Evolutionary conservation across 164 flowering plant species (phyloP).

Genomic region (Nymphaea colorata): DNA sequence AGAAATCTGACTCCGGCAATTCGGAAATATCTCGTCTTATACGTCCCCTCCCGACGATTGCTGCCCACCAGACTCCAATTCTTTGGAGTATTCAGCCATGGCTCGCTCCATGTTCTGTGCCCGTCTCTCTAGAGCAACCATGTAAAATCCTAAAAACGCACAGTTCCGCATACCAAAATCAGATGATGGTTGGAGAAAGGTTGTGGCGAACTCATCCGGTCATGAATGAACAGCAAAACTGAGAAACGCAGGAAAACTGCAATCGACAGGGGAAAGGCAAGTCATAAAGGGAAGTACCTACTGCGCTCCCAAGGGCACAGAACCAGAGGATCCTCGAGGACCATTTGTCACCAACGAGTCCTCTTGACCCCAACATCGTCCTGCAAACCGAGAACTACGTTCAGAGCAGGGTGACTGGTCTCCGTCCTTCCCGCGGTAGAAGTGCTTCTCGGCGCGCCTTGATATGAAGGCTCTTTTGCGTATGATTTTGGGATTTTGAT

Average conservation of each 20-base stretch:
- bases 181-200: not conserved
- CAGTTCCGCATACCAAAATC: not conserved
- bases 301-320: constrained; percentile 75
- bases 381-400: no score
- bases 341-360: constrained; percentile 82
- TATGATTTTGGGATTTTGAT: no score
- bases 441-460: no score
- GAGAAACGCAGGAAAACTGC: not conserved
- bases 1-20: no score
- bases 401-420: no score
- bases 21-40: constrained; percentile 1
- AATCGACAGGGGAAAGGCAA: constrained; percentile 6
- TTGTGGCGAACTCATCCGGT: not conserved
- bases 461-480: no score
- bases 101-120: constrained; percentile 43
- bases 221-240: not conserved
- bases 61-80: constrained; percentile 20
- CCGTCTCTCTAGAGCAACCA: constrained; percentile 80
- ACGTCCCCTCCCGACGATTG: constrained; percentile 21
- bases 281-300: constrained; percentile 41
- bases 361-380: constrained; percentile 36
- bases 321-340: constrained; percentile 68
- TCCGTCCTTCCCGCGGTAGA: no score
- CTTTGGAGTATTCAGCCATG: constrained; percentile 50
- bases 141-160: constrained; percentile 48